Evolutionary conservation across 345 rosid species (phyloP).

Genomic region (Camelina laxa): DNA sequence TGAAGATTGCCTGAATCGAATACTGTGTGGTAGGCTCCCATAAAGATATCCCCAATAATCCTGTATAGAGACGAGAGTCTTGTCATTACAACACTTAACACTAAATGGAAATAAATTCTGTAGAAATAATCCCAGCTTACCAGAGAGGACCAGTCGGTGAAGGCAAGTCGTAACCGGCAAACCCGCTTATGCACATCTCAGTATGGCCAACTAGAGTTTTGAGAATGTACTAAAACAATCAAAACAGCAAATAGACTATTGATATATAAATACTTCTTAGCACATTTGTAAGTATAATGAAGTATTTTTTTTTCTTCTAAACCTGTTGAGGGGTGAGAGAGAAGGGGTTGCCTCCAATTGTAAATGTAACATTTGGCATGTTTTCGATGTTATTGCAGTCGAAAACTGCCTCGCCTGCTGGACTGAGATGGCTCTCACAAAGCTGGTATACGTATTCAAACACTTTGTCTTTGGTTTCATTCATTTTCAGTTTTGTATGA

Average conservation of each 20-base stretch:
- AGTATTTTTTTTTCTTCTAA: not conserved
- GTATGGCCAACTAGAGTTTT: slow-evolving; percentile 60
- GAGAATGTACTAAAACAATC: slow-evolving; percentile 63
- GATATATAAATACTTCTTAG: not conserved
- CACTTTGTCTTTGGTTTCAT: slow-evolving; percentile 59
- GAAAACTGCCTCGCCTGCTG: slow-evolving; percentile 60
- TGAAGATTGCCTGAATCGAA: slow-evolving; percentile 64
- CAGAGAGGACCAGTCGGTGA: slow-evolving; percentile 77
- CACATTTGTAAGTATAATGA: not conserved
- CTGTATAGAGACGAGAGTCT: slow-evolving; percentile 39
- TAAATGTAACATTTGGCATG: slow-evolving; percentile 70
- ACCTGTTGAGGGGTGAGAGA: slow-evolving; percentile 77
- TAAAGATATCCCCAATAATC: slow-evolving; percentile 84
- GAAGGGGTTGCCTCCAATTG: slow-evolving; percentile 64
- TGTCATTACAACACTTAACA: not conserved
- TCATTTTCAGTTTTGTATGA: slow-evolving; percentile 63
- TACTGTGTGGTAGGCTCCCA: slow-evolving; percentile 80
- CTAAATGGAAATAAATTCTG: not conserved
- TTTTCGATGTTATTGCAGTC: slow-evolving; percentile 53
- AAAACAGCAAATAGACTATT: not conserved
- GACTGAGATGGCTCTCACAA: slow-evolving; percentile 76
- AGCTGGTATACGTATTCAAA: slow-evolving; percentile 62
- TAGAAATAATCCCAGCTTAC: slow-evolving; percentile 40
- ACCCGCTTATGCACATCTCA: slow-evolving; percentile 68
- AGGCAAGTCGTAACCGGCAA: slow-evolving; percentile 65